Conservation (phyloP, 139 green algal genomes). For the Chlamydomonas sp. region DNA sequence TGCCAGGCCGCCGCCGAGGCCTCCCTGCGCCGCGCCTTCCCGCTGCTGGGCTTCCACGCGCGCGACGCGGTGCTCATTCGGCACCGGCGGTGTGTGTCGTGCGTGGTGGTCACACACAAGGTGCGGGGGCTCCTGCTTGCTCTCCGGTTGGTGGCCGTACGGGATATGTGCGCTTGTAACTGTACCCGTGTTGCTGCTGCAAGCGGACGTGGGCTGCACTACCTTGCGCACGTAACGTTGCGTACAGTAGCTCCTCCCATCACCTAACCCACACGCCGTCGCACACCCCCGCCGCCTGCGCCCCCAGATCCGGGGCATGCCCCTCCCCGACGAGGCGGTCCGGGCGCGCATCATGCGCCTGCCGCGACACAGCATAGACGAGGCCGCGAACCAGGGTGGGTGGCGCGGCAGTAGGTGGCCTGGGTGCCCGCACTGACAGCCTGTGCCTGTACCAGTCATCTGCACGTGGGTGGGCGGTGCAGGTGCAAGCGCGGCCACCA, state of each 20-base stretch:
- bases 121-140: neutral
- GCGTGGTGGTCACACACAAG: conserved; percentile 44
- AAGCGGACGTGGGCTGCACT: too few species aligned
- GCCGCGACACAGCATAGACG: conserved; percentile 8
- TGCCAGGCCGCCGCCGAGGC: conserved; percentile 17
- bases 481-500: too few species aligned
- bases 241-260: too few species aligned
- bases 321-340: neutral
- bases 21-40: conserved; percentile 49
- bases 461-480: too few species aligned
- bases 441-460: too few species aligned
- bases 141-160: neutral
- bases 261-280: too few species aligned
- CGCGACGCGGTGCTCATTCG: conserved; percentile 46
- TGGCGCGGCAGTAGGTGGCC: neutral
- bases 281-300: too few species aligned
- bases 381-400: neutral
- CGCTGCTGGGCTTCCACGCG: conserved; percentile 50
- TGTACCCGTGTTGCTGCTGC: neutral
- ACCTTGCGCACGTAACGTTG: too few species aligned
- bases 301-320: too few species aligned
- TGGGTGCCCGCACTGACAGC: too few species aligned
- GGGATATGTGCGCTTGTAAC: neutral
- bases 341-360: conserved; percentile 39
- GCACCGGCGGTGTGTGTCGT: conserved; percentile 52